Evolutionary conservation across 257 asterid species (phyloP), one percentile per base, ranked within the genome.

Genomic region (Jasminum sambac): DNA sequence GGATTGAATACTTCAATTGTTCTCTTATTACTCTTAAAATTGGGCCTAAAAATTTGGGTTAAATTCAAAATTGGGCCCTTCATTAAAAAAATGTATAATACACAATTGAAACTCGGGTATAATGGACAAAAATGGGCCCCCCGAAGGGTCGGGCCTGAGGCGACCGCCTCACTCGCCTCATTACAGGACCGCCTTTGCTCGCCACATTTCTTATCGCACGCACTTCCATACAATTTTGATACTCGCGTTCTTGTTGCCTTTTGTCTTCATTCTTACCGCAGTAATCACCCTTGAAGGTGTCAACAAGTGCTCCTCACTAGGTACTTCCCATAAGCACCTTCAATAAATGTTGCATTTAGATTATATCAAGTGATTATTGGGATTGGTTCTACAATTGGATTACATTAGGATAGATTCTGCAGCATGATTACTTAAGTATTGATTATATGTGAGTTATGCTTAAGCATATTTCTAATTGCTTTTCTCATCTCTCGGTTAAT

Each of bases 241-340:
- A 60, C 88, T 95, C 59, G 98, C 98, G 34, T 91, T 91, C 77
- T 87, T 95, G 88, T 90, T 95, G 84, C 99, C 99, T 8, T 91
- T 95, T 76, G 91, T 91, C 76, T 91, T 95, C 87, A 91, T 95
- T 82, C 88, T 95, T 68, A 95, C 98, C 59, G 99, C 99, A 52
- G 78, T 88, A 66, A 90, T 95, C 83, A 95, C 99, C 78, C 98
- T 95, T 48, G 99, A 95, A 88, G 98, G 99, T 74, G 97, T 88
- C 92, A 95, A 91, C 82, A 95, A 95, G 90, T 91, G 99, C 90
- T 91, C 98, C 76, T 87, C 99, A 40, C 71, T 95, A 39, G 99
- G 99, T 95, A 89, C 64, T 75, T 69, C 25, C 73, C 63, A 14
- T 36, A 34, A 11, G 19, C 3, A n/a, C 70, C 71, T 52, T 73